Evolutionary conservation across 2,329 filamentous ascomycete genomes (phyloP).

Genomic region (Neonectria faginata): DNA sequence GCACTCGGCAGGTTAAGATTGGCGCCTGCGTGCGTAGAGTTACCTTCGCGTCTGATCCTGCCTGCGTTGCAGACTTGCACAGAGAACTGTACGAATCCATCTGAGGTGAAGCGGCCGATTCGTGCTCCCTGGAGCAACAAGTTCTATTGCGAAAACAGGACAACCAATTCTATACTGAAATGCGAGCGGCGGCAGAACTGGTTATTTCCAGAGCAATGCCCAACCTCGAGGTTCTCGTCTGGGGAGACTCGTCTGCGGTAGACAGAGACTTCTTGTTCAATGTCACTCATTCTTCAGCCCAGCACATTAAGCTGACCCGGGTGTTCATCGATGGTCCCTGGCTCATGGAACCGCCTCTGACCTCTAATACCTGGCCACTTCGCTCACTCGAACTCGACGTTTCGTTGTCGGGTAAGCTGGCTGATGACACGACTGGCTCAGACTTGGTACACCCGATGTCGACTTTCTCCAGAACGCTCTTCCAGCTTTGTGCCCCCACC

Average conservation of each 20-base stretch:
- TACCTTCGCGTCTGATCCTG: not conserved
- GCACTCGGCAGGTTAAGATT: not conserved
- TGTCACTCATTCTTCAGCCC: conserved; percentile 1
- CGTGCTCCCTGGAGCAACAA: not conserved
- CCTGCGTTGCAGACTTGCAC: not conserved
- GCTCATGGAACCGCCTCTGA: conserved; percentile 12
- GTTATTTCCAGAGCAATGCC: conserved; percentile 11
- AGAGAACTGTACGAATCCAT: conserved; percentile 4
- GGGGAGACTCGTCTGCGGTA: conserved; percentile 7
- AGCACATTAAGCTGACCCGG: not conserved
- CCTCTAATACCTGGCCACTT: conserved; percentile 17
- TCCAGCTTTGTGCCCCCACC: conserved; percentile 22
- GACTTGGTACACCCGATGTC: not conserved
- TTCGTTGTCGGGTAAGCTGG: not conserved
- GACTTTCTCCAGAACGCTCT: conserved; percentile 16
- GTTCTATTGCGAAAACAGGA: not conserved
- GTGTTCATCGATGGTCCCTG: not conserved
- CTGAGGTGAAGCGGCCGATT: not conserved
- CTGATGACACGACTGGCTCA: not conserved
- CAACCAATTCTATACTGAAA: not conserved
- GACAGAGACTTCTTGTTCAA: conserved; percentile 8
- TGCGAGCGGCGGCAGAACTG: not conserved
- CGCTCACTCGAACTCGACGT: conserved; percentile 13
- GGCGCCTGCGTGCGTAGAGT: conserved; percentile 11
- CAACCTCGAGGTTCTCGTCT: conserved; percentile 28